Percentiles rank a stretch among this genome's conserved stretches.
Conservation (phyloP, 208 protist species). For the Leishmania tarentolae region DNA sequence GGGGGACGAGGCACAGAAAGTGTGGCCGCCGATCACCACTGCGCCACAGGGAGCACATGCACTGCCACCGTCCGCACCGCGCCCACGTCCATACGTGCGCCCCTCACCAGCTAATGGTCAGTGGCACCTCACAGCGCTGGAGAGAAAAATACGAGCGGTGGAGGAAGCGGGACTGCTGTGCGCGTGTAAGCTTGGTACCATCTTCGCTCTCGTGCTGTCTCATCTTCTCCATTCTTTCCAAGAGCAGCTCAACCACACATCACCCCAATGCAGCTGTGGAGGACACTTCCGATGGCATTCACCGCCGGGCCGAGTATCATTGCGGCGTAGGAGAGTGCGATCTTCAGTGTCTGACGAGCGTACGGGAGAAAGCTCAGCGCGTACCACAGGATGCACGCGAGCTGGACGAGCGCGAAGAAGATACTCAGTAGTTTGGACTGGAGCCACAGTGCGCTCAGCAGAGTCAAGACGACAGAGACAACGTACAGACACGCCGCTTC, state of each 20-base stretch:
- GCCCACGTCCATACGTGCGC: neutral
- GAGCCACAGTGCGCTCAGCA: slow-evolving; percentile 67
- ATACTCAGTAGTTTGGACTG: slow-evolving; percentile 60
- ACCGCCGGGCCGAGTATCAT: slow-evolving; percentile 34
- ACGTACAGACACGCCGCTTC: slow-evolving; percentile 76
- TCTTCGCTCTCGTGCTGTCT: neutral
- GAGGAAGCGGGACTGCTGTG: neutral
- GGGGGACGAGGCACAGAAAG: neutral
- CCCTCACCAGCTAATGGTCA: neutral
- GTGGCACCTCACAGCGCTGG: neutral
- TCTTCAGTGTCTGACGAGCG: slow-evolving; percentile 62
- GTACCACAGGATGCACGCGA: slow-evolving; percentile 86
- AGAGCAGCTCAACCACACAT: slow-evolving; percentile 8
- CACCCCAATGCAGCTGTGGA: slow-evolving; percentile 30
- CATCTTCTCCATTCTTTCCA: neutral
- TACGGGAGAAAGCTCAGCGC: slow-evolving; percentile 90
- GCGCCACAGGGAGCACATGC: neutral
- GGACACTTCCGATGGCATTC: slow-evolving; percentile 24
- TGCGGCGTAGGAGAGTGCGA: slow-evolving; percentile 30
- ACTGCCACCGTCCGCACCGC: neutral
- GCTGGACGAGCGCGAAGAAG: slow-evolving; percentile 64
- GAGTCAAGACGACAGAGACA: slow-evolving; percentile 67
- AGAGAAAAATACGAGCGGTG: neutral
- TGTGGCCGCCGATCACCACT: neutral
- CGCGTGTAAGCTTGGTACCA: neutral